phyloP scores from a whole-genome alignment of 2,329 filamentous ascomycete species.

The Rosellinia necatrix region DNA sequence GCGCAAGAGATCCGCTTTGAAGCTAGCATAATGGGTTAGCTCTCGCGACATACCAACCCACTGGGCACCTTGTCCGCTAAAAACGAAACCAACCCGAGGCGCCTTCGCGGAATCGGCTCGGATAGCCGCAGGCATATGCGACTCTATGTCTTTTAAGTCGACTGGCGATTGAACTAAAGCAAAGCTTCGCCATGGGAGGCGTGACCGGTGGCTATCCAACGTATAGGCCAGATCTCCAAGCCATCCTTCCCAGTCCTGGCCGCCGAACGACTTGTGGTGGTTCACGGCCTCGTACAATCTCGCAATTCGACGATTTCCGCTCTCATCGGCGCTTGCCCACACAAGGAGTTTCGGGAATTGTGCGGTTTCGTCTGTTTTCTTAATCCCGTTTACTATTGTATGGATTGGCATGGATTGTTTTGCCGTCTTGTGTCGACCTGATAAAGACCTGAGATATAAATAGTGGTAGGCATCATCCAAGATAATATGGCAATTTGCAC shows the following conservation, averaged over 20 bases:
- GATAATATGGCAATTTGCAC: constrained; percentile 4
- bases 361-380: too few relatives aligned
- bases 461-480: not conserved
- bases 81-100: not conserved
- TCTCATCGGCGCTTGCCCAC: too few relatives aligned
- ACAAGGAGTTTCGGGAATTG: too few relatives aligned
- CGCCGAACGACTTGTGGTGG: too few relatives aligned
- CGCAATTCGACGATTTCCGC: too few relatives aligned
- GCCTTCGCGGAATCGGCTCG: not conserved
- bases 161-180: not conserved
- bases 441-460: too few relatives aligned
- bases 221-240: not conserved
- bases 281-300: too few relatives aligned
- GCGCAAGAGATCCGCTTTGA: not conserved
- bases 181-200: not conserved
- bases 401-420: too few relatives aligned
- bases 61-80: not conserved
- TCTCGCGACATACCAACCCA: not conserved
- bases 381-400: not conserved
- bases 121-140: too few relatives aligned
- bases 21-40: not conserved
- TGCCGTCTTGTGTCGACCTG: too few relatives aligned
- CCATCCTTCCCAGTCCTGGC: not conserved
- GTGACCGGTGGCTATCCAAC: not conserved
- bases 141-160: not conserved